Conservation (phyloP, 805 yeast species). For the Kluyveromyces aestuarii region DNA sequence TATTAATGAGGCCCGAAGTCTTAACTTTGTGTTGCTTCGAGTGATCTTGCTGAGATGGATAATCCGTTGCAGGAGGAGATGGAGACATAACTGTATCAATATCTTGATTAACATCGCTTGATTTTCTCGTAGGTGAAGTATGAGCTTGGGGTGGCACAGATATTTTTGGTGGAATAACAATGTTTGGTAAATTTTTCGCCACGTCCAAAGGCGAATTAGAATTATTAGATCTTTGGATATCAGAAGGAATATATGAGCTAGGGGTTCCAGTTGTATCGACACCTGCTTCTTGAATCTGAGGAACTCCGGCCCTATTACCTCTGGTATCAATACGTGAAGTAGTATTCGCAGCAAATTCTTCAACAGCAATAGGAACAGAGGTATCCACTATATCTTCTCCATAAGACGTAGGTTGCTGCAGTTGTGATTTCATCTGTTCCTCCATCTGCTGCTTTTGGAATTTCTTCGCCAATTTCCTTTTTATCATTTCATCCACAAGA, state of each 20-base stretch:
- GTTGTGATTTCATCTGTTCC: background rate
- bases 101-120: slow-evolving; percentile 17
- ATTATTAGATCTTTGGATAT: background rate
- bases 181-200: slow-evolving; percentile 3
- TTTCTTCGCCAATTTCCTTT: slow-evolving; percentile 50
- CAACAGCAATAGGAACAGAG: background rate
- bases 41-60: slow-evolving; percentile 33
- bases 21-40: slow-evolving; percentile 31
- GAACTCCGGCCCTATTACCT: background rate
- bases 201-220: slow-evolving; percentile 15
- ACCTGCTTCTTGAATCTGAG: background rate
- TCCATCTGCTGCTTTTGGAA: slow-evolving; percentile 20
- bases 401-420: background rate
- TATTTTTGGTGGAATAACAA: slow-evolving; percentile 31
- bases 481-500: slow-evolving; percentile 75
- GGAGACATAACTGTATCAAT: slow-evolving; percentile 22
- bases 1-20: slow-evolving; percentile 9
- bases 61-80: slow-evolving; percentile 25
- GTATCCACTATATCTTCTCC: background rate
- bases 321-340: background rate
- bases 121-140: slow-evolving; percentile 34
- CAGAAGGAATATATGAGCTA: background rate
- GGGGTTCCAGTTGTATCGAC: background rate
- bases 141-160: slow-evolving; percentile 42
- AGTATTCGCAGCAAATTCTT: background rate